Conservation (phyloP, 768 basidiomycete species). For the Suillus paluster region DNA sequence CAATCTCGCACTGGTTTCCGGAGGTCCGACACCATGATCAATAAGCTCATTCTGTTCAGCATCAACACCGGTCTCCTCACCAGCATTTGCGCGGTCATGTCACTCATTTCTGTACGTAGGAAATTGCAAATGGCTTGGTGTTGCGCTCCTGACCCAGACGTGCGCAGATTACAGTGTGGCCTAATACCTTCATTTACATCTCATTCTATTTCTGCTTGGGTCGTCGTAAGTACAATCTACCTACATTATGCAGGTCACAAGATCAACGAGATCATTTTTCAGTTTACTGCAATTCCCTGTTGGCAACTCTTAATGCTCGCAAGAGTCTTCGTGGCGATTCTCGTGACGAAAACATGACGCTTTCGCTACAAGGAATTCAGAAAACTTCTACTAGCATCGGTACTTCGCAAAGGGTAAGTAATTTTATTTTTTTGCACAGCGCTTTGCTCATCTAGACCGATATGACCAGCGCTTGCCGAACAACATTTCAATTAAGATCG, state of each 20-base stretch:
- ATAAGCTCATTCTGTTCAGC: conserved; percentile 55
- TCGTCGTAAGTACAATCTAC: conserved; percentile 45
- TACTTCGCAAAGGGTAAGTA: conserved; percentile 18
- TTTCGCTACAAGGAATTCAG: conserved; percentile 32
- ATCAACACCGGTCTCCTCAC: conserved; percentile 46
- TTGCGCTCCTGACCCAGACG: neutral
- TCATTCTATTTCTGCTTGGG: conserved; percentile 65
- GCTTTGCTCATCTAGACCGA: neutral
- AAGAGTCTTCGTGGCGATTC: conserved; percentile 43
- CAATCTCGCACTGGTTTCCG: conserved; percentile 55
- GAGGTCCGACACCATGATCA: conserved; percentile 59
- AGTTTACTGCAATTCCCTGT: conserved; percentile 67
- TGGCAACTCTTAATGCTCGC: conserved; percentile 61
- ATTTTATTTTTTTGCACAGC: no score
- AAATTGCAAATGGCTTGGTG: neutral
- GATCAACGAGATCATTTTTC: conserved; percentile 5
- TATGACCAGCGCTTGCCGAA: conserved; percentile 34
- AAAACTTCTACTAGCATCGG: conserved; percentile 21
- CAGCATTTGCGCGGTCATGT: conserved; percentile 58
- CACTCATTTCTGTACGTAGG: conserved; percentile 50
- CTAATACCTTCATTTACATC: conserved; percentile 57
- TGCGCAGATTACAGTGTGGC: conserved; percentile 50
- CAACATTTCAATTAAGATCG: conserved; percentile 67
- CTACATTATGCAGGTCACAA: neutral
- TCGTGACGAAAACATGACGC: conserved; percentile 14